These are phyloP conservation scores for Annulohypoxylon maeteangense DNA, from an alignment of 495 filamentous ascomycete species.

Conservation along the genomic window DNA sequence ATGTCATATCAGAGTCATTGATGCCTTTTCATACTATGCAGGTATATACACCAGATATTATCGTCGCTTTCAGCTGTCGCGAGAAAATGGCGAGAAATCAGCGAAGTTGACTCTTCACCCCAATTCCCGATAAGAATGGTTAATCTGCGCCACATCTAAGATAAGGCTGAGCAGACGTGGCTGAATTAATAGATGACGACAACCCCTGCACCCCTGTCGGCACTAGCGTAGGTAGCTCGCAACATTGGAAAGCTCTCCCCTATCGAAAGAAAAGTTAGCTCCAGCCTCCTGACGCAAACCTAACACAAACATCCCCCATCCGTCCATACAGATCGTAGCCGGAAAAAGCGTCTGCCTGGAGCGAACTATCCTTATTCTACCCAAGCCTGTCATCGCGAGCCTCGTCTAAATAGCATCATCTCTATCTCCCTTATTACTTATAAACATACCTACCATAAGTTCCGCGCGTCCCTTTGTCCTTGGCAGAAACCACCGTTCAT, in stretches of 20 bases:
- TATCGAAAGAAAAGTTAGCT: constrained; percentile 17
- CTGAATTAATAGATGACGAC: constrained; percentile 5
- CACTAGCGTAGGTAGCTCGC: constrained; percentile 8
- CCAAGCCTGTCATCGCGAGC: constrained; percentile 7
- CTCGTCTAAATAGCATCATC: not conserved
- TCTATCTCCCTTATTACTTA: not conserved
- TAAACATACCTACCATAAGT: not conserved
- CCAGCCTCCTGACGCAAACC: constrained; percentile 28
- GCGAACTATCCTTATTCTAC: not conserved
- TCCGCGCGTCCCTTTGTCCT: constrained; percentile 18
- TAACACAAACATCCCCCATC: constrained; percentile 8
- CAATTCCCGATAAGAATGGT: not conserved
- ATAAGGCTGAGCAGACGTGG: constrained; percentile 11
- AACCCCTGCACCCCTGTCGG: not conserved
- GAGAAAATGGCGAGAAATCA: not conserved
- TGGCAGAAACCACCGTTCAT: not conserved
- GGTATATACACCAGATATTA: no score
- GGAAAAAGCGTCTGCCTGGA: constrained; percentile 34
- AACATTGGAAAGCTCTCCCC: not conserved
- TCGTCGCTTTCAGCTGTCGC: no score
- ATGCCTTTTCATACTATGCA: not conserved
- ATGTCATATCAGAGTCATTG: no score
- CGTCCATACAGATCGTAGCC: constrained; percentile 23
- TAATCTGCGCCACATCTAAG: not conserved
- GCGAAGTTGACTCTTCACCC: not conserved